Base-by-base conservation (phyloP, 805 yeast genomes). In the Huiozyma sinensis region DNA sequence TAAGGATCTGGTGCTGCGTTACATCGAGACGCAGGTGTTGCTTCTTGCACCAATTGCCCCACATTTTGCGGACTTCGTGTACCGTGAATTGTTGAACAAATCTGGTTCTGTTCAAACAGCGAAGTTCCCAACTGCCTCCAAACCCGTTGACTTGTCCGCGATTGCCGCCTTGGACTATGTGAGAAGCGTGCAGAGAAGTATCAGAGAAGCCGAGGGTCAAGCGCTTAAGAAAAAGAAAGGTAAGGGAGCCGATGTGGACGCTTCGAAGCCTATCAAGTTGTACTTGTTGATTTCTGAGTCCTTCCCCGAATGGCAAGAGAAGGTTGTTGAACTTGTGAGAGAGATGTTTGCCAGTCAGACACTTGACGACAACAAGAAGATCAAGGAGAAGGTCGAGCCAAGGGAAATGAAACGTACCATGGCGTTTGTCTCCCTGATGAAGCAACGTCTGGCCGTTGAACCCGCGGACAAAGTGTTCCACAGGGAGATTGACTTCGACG, bases 351-450 rank as follows among this genome's bases (percentile, higher is more conserved):
- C 78, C 55, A 65, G 62, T 39, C 80, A 77, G 33, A 65, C 76
- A 29, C 70, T 83, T 57, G 70, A 79, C 51, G 90, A 83, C 62
- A 81, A 73, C 68, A 73, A 72, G 57, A 69, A 67, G 46, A 69
- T 83, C 55, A 81, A 75, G 63, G 75, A 77, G 53, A 76, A 70
- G 60, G 79, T 83, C 48, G 68, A 70, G 29, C 85, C 85, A 52
- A 81, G 80, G 64, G 97, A 92, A 58, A 85, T 89, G 84, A 92
- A 92, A 76, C 82, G 94, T 56, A 97, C 95, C 47, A 92, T 92
- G 97, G 97, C 97, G 47, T 90, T 89, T 65, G 88, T 92, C 49
- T 81, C 90, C 51, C 70, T 77, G 54, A 71, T 92, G 64, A 89
- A 92, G 67, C 85, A 81, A 61, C 79, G 95, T 69, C 72, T 92